Evolutionary conservation across 257 asterid genomes (phyloP), one percentile per base, ranked within the genome.

Genomic region (Parsonsia alboflavescens): DNA sequence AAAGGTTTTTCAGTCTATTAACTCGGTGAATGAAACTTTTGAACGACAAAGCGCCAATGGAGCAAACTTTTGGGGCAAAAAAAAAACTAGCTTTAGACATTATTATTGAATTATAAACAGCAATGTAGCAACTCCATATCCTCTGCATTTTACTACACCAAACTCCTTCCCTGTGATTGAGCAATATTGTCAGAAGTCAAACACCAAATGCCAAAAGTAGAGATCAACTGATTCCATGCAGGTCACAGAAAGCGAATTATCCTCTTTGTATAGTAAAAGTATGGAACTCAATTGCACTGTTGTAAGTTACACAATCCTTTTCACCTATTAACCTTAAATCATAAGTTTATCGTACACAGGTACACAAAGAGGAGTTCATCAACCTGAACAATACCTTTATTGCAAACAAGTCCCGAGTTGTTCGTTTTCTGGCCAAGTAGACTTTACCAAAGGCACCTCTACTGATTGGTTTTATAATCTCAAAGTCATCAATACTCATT

Each of bases 361-460:
- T 36, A 67, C n/a, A 50, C 17, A 58, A 77, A 78, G 80, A 30
- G 5, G 76, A 75, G 41, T 52, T 41, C 52, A 33, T 53, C 19
- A 54, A 59, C n/a, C 62, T 26, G 57, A 48, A 53, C 16, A 16
- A 44, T 76, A 90, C 98, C 97, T 93, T 93, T 71, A 93, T 91
- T 63, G 98, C 98, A 80, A 93, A 93, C 70, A 90, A 82, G 87
- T 93, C 98, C 72, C 98, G 97, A 33, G 98, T 93, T 75, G 94
- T 83, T 82, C 95, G 87, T 82, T 93, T 93, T 76, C 97, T 85
- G 33, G 98, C 95, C 83, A 93, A 87, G 80, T 85, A 93, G 49
- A 93, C 97, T 85, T 87, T 90, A 73, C 98, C 98, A 77, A 87
- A 93, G 78, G 98, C 97, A 80, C 98, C 98, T 78, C 97, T 84